phyloP scores from a whole-genome alignment of 2,329 filamentous ascomycete species.

The Cladosporium sp. region DNA sequence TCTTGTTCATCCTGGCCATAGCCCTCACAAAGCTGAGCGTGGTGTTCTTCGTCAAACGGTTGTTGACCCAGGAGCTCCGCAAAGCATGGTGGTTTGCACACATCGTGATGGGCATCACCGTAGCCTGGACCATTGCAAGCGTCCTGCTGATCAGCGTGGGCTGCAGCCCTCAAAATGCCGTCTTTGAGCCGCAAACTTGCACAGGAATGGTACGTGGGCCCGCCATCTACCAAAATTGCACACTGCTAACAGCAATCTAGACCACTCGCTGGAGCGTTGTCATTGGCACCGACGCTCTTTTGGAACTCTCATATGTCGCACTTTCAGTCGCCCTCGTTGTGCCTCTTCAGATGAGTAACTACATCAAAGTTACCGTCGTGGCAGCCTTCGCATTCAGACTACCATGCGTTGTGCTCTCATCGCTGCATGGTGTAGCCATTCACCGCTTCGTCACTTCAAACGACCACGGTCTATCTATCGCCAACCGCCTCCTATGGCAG shows the following conservation, averaged over 20 bases:
- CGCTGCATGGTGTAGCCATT: conserved; percentile 23
- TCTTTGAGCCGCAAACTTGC: conserved; percentile 24
- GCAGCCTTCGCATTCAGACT: conserved; percentile 33
- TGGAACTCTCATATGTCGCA: conserved; percentile 30
- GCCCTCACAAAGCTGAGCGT: conserved; percentile 34
- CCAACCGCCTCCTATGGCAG: conserved; percentile 31
- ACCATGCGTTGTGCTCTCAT: conserved; percentile 26
- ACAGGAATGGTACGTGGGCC: conserved; percentile 23
- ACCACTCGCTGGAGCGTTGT: conserved; percentile 31
- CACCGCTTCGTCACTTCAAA: conserved; percentile 25
- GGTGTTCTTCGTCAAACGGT: conserved; percentile 34
- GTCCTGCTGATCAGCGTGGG: conserved; percentile 26
- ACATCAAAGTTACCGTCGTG: conserved; percentile 33
- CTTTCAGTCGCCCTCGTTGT: conserved; percentile 30
- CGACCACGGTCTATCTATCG: conserved; percentile 27
- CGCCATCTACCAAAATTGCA: not conserved
- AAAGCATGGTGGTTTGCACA: conserved; percentile 25
- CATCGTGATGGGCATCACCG: conserved; percentile 22
- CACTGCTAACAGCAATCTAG: conserved; percentile 15
- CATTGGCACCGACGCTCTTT: conserved; percentile 29
- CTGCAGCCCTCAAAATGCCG: conserved; percentile 22
- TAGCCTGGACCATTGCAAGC: conserved; percentile 31
- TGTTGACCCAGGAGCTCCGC: conserved; percentile 32
- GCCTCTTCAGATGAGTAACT: conserved; percentile 32
- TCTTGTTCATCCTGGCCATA: conserved; percentile 31